Base-by-base conservation (phyloP, 2,329 filamentous ascomycete genomes). In the Nannizziopsis arthrosporioides region DNA sequence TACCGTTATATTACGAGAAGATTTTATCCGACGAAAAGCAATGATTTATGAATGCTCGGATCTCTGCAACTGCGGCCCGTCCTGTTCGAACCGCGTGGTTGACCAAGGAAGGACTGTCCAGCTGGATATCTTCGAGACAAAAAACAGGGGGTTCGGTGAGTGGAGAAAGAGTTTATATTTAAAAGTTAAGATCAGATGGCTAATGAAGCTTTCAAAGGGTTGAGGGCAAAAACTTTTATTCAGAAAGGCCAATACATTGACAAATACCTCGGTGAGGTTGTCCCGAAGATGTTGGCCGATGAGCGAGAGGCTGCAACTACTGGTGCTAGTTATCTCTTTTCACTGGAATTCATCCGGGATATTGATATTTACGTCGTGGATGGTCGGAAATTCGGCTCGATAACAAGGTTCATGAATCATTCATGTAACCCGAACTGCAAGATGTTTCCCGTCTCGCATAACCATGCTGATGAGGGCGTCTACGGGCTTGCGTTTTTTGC, bases 401-500 rank as follows among this genome's bases (percentile, higher is more conserved):
- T 67, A 0, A 70, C 68, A 3, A 63, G 70, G 0, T 73, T 72
- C 48, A 70, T 72, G 54, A 73, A 73, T 41, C 70, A 73, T 50
- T 71, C 68, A 0, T 73, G 70, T 57, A 65, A 67, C 15, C 69
- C 70, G 0, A 74, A 73, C 44, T 70, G 68, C 52, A 63, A 64
- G 9, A 67, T 69, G 37, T 63, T 71, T 18, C 59, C 68, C 0
- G 69, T 71, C 0, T 66, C 67, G 0, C 63, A 63, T 2, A 64
- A 63, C 27, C 64, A 69, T 15, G 62, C 56, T 1, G 69, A 72
- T 31, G 50, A 60, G 0, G 58, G 61, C 0, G 57, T 73, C 1
- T 73, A 73, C 44, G 61, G 70, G 27, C 57, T 73, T 1, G 70
- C 70, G 0, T 73, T 73, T 49, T 74, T 73, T 35, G 65, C 71